Evolutionary conservation across 768 basidiomycete species (phyloP).

Genomic region (Tubosaeta sp.): DNA sequence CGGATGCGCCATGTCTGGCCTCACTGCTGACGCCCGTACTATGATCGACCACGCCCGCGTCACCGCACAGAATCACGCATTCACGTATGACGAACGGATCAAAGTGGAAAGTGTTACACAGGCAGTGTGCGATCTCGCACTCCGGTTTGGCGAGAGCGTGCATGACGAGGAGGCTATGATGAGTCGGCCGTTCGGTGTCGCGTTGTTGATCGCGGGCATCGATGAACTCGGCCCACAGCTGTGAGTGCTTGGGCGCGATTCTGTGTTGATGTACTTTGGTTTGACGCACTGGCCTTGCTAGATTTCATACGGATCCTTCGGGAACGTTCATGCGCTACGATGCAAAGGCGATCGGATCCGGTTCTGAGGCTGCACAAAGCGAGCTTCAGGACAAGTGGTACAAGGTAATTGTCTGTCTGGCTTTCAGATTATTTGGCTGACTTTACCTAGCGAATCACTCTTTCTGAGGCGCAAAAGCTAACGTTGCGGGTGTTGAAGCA

Average conservation of each 20-base stretch:
- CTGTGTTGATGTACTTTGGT: background rate
- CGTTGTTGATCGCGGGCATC: constrained; percentile 93
- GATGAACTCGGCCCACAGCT: constrained; percentile 95
- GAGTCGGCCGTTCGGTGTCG: constrained; percentile 99
- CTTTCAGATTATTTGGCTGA: constrained; percentile 6
- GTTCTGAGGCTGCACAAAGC: constrained; percentile 95
- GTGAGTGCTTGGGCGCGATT: constrained; percentile 42
- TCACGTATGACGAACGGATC: constrained; percentile 96
- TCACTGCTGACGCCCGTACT: constrained; percentile 96
- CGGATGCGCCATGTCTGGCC: constrained; percentile 95
- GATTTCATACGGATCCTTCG: constrained; percentile 97
- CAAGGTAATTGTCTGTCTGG: constrained; percentile 50
- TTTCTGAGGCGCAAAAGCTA: constrained; percentile 82
- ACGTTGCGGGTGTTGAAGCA: constrained; percentile 91
- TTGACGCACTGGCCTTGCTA: constrained; percentile 30
- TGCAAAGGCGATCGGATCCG: constrained; percentile 97
- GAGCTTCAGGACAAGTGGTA: constrained; percentile 98
- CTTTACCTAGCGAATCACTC: constrained; percentile 75
- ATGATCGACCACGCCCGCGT: constrained; percentile 99
- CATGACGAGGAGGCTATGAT: constrained; percentile 99
- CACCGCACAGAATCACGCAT: constrained; percentile 91
- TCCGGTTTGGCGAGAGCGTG: constrained; percentile 97
- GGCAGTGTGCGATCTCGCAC: constrained; percentile 94
- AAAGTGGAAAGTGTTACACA: constrained; percentile 98
- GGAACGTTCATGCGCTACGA: constrained; percentile 96